Evolutionary conservation across 1,284 basidiomycete genomes (phyloP), one percentile per base, ranked within the genome.

Genomic region (Apiotrichum akiyoshidainum): DNA sequence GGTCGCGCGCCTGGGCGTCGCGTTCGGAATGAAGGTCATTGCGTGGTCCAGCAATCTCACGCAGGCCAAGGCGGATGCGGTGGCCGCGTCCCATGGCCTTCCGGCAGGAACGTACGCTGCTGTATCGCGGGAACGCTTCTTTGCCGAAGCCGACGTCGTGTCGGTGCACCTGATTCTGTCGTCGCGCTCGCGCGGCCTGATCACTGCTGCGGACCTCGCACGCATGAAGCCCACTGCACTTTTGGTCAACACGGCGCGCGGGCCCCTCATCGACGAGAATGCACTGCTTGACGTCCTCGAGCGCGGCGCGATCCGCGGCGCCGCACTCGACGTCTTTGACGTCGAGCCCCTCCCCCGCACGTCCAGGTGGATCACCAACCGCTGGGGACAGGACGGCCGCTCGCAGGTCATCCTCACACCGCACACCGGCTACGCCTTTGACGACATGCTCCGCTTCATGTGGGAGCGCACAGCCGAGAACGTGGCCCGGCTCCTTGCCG

Each of bases 21-120:
- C 80, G 5, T 87, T 87, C 63, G 78, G 79, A 21, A 83, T 87
- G 83, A 77, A 75, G 53, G 81, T 86, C 7, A 74, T 84, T 39
- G 86, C 80, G 1, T 87, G 86, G 86, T 85, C 84, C 3, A 84
- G 84, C 0, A 78, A 87, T 68, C 72, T 87, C 16, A 86, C 83
- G 0, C 79, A 79, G 19, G 84, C 84, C 59, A 78, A 83, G n/a
- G 85, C 85, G 16, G 77, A 78, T 11, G 74, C 69, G 13, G 83
- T 82, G 5, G 84, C 83, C 1, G 83, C 82, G 5, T 80, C 80
- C 5, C 46, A 46, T 6, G 61, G 65, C 0, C 51, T 66, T 41
- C 83, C 77, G 64, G 17, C 33, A 6, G 67, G 67, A 2, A 39
- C 49, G 4, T 58, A 61, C 48, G 31, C 31, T 21, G 75, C 76